Evolutionary conservation across 2,329 filamentous ascomycete species (phyloP), one percentile per base, ranked within the genome.

Genomic region (Aureobasidium namibiae): DNA sequence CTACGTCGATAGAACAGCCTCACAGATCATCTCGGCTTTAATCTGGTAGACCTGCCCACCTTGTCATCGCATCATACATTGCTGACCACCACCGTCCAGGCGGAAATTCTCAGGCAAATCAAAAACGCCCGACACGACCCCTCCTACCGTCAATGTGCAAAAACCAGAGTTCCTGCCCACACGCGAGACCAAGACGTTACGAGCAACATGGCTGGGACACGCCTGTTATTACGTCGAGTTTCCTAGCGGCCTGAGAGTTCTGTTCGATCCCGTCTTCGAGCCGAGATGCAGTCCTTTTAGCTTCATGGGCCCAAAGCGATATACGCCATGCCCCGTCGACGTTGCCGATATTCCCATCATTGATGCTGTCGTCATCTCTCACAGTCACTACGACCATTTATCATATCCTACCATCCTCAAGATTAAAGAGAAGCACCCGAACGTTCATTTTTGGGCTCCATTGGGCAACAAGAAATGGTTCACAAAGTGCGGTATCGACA

Each of bases 221-320:
- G 92, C 92, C 3, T 96, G 91, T 76, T 96, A 91, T 76, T 92
- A 90, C 68, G 84, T 95, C 65, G 92, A 96, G 72, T 96, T 92
- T 67, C 90, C 91, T 1, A 81, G 82, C 14, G 92, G 92, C 0
- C 78, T 97, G 56, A 85, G 92, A 58, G 90, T 95, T 3, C 82
- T 97, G 3, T 96, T 96, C 71, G 92, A 96, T 68, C 92, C 92
- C 1, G 92, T 96, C 34, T 95, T 96, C 65, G 90, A 92, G 70
- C 84, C 90, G 63, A 85, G 90, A 66, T 96, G 92, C 75, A 86
- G 87, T 31, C 92, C 92, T 0, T 78, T 92, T 65, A 79, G 78
- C 38, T 85, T 84, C 64, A 68, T 88, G 59, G 84, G 84, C 0
- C 88, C 92, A 1, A 89, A 88, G 73, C 81, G 92, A 52, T 96